Percentiles rank a stretch among this genome's conserved stretches.
Conservation (phyloP, 1,284 basidiomycete species). For the Ganoderma sinense region DNA sequence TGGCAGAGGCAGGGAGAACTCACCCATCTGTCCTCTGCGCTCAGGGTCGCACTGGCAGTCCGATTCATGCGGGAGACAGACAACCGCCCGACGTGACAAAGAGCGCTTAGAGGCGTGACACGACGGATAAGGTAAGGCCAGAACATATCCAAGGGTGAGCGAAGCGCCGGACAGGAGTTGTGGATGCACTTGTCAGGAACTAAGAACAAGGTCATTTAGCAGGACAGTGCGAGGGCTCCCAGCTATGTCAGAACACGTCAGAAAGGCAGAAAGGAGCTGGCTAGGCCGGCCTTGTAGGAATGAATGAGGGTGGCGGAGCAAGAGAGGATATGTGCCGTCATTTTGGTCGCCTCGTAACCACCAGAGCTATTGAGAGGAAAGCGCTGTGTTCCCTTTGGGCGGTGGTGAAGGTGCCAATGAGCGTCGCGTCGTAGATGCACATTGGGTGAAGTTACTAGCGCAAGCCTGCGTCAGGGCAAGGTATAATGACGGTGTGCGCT, state of each 20-base stretch:
- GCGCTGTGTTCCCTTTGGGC: not conserved
- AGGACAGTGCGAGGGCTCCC: not conserved
- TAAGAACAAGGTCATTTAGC: not conserved
- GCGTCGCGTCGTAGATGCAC: not conserved
- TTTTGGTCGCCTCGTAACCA: not conserved
- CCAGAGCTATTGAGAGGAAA: not conserved
- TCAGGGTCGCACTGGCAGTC: conserved; percentile 2
- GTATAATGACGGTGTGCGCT: not conserved
- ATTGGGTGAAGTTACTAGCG: not conserved
- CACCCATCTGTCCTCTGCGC: not conserved
- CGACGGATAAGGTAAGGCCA: not conserved
- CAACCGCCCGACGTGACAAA: not conserved
- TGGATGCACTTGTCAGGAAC: not conserved
- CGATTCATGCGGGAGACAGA: not conserved
- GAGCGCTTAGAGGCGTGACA: not conserved
- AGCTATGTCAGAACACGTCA: not conserved
- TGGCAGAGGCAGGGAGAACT: not conserved
- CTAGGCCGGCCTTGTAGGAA: not conserved
- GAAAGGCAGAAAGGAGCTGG: not conserved
- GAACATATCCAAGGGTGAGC: not conserved
- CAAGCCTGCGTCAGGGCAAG: too few species aligned
- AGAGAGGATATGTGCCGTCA: not conserved
- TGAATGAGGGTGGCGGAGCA: not conserved
- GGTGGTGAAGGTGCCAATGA: not conserved
- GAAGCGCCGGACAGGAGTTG: not conserved